Percentiles rank a stretch among this genome's conserved stretches.
These are phyloP conservation scores for Nannizziopsis arthrosporioides DNA, from an alignment of 2,329 filamentous ascomycete species.

Conservation along the genomic window DNA sequence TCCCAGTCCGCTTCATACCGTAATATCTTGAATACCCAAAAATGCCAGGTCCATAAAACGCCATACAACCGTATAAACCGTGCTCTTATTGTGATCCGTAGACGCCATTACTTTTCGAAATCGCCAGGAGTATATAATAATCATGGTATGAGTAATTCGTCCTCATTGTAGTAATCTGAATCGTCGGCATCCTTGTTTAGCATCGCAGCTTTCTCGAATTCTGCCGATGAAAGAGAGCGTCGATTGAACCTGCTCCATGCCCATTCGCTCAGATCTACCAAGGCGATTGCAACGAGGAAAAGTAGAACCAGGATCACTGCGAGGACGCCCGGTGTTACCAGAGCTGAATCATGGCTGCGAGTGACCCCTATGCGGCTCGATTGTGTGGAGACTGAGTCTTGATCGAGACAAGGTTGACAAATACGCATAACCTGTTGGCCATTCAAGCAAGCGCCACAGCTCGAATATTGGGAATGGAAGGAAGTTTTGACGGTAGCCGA, in stretches of 20 bases:
- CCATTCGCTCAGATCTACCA: constrained; percentile 8
- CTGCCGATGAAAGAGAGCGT: not conserved
- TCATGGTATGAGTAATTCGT: constrained; percentile 5
- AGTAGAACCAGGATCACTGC: constrained; percentile 4
- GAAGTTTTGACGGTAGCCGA: not conserved
- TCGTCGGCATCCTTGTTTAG: not conserved
- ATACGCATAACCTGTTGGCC: constrained; percentile 4
- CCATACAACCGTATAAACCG: no score
- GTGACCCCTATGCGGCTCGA: not conserved
- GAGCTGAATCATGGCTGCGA: not conserved
- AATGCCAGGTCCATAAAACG: no score
- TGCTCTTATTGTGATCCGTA: no score
- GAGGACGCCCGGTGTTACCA: constrained; percentile 4
- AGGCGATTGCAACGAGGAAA: constrained; percentile 6
- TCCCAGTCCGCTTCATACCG: no score
- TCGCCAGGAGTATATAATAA: no score
- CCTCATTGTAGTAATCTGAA: not conserved
- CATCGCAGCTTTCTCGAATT: not conserved
- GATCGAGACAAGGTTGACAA: constrained; percentile 4
- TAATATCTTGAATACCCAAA: no score
- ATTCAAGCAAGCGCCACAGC: constrained; percentile 2
- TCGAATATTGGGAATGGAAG: not conserved
- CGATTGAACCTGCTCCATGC: not conserved
- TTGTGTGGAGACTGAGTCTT: not conserved
- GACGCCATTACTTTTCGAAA: no score